phyloP scores from a whole-genome alignment of 2,329 filamentous ascomycete species.

The Zelopaecilomyces penicillatus region DNA sequence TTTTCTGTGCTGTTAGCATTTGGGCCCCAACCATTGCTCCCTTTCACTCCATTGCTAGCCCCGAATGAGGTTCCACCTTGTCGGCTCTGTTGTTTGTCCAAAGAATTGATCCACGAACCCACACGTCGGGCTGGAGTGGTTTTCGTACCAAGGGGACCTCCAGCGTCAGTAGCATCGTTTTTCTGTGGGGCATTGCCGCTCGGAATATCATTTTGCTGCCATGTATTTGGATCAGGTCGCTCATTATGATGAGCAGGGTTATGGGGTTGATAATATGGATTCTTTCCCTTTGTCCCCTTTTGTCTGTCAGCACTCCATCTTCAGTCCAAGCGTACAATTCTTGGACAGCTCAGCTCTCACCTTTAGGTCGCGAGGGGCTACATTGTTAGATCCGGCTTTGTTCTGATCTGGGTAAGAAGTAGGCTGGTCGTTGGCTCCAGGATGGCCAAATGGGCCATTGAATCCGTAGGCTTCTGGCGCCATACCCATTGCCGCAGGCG shows the following conservation, averaged over 20 bases:
- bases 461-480: not conserved
- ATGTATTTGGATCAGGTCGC: not conserved
- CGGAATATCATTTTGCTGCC: too few relatives aligned
- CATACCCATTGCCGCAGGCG: not conserved
- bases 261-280: conserved; percentile 18
- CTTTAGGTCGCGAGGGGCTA: conserved; percentile 15
- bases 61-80: too few relatives aligned
- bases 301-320: not conserved
- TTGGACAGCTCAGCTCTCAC: not conserved
- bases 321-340: not conserved
- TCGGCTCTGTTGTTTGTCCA: too few relatives aligned
- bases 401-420: conserved; percentile 15
- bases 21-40: too few relatives aligned
- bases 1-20: too few relatives aligned
- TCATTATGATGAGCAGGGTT: not conserved
- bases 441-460: conserved; percentile 11
- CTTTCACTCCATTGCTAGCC: too few relatives aligned
- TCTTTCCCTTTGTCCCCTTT: conserved; percentile 3
- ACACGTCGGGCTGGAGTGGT: too few relatives aligned
- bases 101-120: too few relatives aligned
- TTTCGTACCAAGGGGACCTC: too few relatives aligned
- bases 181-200: too few relatives aligned
- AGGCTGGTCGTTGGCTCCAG: conserved; percentile 7
- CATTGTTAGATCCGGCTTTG: conserved; percentile 20
- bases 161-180: too few relatives aligned